Base-by-base conservation (phyloP, 2,329 filamentous ascomycete species). In the Zymoseptoria pseudotritici region DNA sequence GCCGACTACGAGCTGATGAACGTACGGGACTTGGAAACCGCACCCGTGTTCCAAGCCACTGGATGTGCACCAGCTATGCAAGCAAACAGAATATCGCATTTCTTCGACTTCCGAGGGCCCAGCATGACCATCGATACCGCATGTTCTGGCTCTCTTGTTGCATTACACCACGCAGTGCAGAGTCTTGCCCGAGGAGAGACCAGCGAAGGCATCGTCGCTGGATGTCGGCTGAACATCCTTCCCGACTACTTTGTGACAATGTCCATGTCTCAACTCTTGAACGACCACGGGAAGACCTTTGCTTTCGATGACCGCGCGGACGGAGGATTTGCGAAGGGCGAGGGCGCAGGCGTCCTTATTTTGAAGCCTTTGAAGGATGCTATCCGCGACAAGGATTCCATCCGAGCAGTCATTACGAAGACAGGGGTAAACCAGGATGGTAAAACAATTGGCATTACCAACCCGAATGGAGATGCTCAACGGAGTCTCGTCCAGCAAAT, bases 341-440 rank as follows among this genome's bases (percentile, higher is more conserved):
- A 61, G 29, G 58, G 53, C 9, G n/a, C 22, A 13, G 55, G 50
- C 21, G 53, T 36, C 8, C 13, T 59, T 13, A 10, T 54, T 5
- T 36, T 61, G 13, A 61, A 61, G 53, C 53, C 24, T 1, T 19
- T 61, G 13, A 26, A 26, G 20, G 20, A 59, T 19, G 62, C 61
- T 2, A 54, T 61, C 17, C 22, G 19, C 4, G 57, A 58, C 26
- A 57, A 55, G 21, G 60, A 64, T 46, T 21, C 50, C 10, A 62
- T 64, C 22, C 72, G 77, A 26, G 72, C 72, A 46, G 62, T 76
- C 7, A 69, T 77, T 9, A 65, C 70, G 0, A 71, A 69, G 20
- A 73, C 71, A 0, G 72, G 68, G 2, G 55, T 70, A 1, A 75
- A 74, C 31, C 67, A 70, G 49, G 76, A 78, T 54, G 77, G 78